Percentiles rank a stretch among this genome's conserved stretches.
phyloP scores from a whole-genome alignment of 179 eudicot genomes.

The Patellifolia procumbens region DNA sequence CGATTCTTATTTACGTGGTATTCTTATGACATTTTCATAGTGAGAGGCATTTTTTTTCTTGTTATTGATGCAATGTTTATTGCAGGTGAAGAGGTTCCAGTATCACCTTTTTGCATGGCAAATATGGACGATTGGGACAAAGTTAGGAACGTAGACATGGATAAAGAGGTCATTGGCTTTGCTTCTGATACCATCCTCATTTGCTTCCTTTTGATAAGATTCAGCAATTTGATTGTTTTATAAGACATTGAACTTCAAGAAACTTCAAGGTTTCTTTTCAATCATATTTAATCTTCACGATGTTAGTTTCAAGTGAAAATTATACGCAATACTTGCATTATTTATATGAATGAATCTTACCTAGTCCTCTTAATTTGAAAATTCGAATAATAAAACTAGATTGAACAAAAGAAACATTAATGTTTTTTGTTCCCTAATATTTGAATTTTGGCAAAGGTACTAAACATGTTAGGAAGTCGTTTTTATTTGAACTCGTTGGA shows the following conservation, averaged over 20 bases:
- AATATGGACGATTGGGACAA: constrained; percentile 83
- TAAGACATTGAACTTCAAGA: background rate
- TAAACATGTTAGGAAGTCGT: too few species aligned
- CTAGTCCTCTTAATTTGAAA: background rate
- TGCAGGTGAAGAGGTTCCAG: constrained; percentile 81
- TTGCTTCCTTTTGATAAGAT: constrained; percentile 20
- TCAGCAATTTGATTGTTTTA: constrained; percentile 9
- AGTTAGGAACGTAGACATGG: constrained; percentile 92
- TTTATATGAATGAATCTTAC: background rate
- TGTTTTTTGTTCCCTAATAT: too few species aligned
- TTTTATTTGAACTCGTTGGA: too few species aligned
- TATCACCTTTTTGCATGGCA: constrained; percentile 79
- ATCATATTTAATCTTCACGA: background rate
- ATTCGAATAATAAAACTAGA: background rate
- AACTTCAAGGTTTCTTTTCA: background rate
- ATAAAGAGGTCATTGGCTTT: constrained; percentile 76
- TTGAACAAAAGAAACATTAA: too few species aligned
- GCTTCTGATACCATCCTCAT: constrained; percentile 26
- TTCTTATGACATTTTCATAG: background rate
- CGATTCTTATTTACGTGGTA: background rate
- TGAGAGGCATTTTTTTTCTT: background rate
- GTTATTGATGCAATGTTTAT: constrained; percentile 25
- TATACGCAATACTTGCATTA: background rate
- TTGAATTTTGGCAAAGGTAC: too few species aligned
- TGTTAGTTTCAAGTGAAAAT: background rate